Base-by-base conservation (phyloP, 768 basidiomycete genomes). In the Russula abietina region DNA sequence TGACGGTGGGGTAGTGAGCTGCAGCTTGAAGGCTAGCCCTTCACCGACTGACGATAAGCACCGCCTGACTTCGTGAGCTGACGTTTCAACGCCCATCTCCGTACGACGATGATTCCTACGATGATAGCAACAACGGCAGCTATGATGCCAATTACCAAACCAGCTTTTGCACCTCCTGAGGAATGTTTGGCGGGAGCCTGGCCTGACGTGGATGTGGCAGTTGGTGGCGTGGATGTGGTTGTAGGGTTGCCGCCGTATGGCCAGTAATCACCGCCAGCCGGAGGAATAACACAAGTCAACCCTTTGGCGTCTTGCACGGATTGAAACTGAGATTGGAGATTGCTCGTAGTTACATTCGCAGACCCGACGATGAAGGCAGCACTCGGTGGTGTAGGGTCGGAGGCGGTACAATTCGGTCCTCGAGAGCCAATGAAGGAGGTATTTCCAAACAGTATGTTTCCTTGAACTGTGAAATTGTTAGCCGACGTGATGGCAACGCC, bases 381-480 rank as follows among this genome's bases (percentile, higher is more conserved):
- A 22, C 87, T 81, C 8, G 70, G 51, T 26, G 87, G 88, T 4
- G 80, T 77, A 30, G 71, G 65, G 60, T 84, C 80, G 26, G 69
- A 71, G 26, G 73, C 62, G 32, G 77, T 81, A 72, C 89, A 91
- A 63, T 88, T 85, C 4, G 83, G 82, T 5, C 88, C 88, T 7
- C 78, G 79, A 14, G 77, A 77, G 43, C 89, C 89, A 62, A 91
- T 84, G 73, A 90, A 91, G 8, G 87, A 83, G 8, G 85, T 87
- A 71, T 90, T 90, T 14, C 84, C 87, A 8, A 81, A 57, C 41
- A 91, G 74, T 9, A 71, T 59, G 70, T 90, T 92, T 68, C 78
- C 77, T 58, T 81, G 73, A 39, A 92, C 77, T 0, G 83, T 87
- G 71, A 91, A 91, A 70, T 88, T 84, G 16, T 70, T 67, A 8